These are phyloP conservation scores for Pythium phragmiticola DNA, from an alignment of 352 stramenopile genomes.

Conservation along the genomic window DNA sequence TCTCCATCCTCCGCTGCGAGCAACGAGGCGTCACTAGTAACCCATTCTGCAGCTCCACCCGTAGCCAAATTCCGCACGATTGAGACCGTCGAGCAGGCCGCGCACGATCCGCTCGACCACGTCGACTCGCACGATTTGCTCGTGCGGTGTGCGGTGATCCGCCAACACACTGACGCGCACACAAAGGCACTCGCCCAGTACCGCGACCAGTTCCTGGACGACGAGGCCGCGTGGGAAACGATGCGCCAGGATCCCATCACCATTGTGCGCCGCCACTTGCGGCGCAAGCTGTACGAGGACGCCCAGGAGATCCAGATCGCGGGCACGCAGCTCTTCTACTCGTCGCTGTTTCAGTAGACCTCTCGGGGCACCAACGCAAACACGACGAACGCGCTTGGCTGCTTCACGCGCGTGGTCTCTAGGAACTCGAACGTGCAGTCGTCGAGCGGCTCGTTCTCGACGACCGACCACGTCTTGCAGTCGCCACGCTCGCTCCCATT, in stretches of 20 bases:
- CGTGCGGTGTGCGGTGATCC: conserved; percentile 61
- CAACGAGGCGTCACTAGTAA: not conserved
- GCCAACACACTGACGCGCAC: conserved; percentile 49
- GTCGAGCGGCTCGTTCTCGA: conserved; percentile 31
- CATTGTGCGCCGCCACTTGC: conserved; percentile 54
- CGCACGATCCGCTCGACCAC: conserved; percentile 37
- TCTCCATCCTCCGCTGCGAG: not conserved
- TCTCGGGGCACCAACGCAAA: not conserved
- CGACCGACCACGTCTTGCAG: conserved; percentile 32
- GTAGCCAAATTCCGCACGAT: conserved; percentile 34
- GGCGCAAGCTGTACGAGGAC: conserved; percentile 53
- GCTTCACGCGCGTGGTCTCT: conserved; percentile 54
- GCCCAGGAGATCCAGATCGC: conserved; percentile 65
- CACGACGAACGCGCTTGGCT: conserved; percentile 52
- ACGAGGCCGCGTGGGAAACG: conserved; percentile 55
- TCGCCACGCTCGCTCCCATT: not conserved
- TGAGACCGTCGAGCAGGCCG: conserved; percentile 63
- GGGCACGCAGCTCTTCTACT: conserved; percentile 63
- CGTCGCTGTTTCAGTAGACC: conserved; percentile 47
- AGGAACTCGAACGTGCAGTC: conserved; percentile 63
- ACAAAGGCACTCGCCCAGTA: conserved; percentile 40
- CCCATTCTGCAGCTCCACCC: not conserved
- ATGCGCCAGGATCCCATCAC: conserved; percentile 75
- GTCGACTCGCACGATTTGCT: conserved; percentile 80
- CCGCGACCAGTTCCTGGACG: conserved; percentile 53